These are phyloP conservation scores for Artemisia princeps DNA, from an alignment of 140 eudicot genomes.

Conservation along the genomic window DNA sequence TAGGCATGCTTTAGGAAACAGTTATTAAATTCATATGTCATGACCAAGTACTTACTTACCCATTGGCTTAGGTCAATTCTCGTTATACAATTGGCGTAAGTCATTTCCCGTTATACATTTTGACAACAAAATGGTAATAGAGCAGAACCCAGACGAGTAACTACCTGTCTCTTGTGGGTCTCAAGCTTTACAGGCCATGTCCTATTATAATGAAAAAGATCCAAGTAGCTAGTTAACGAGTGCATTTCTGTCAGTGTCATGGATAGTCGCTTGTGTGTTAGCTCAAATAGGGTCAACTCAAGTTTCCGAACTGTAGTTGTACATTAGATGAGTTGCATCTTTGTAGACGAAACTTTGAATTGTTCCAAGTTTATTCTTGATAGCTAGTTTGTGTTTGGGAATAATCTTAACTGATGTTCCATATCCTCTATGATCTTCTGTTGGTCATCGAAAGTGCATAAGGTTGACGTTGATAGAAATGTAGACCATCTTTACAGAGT, in stretches of 20 bases:
- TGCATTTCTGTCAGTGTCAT: not conserved
- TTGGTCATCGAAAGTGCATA: too few relatives aligned
- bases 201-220: not conserved
- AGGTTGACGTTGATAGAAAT: too few relatives aligned
- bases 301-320: not conserved
- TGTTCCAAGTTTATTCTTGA: too few relatives aligned
- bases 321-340: too few relatives aligned
- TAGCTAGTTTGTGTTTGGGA: too few relatives aligned
- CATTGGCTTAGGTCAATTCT: constrained; percentile 6
- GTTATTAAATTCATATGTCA: constrained; percentile 36
- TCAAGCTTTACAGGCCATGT: not conserved
- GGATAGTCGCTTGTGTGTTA: not conserved
- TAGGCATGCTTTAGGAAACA: constrained; percentile 29
- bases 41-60: constrained; percentile 20
- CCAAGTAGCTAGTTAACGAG: not conserved
- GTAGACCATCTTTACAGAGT: too few relatives aligned
- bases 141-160: not conserved
- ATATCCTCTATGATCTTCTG: too few relatives aligned
- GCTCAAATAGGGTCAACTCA: not conserved
- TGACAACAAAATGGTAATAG: not conserved
- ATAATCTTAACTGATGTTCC: too few relatives aligned
- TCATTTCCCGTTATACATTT: not conserved
- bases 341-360: too few relatives aligned
- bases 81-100: not conserved
- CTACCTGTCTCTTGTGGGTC: not conserved